These are phyloP conservation scores for Thermoascus crustaceus DNA, from an alignment of 2,329 filamentous ascomycete species.

Conservation along the genomic window DNA sequence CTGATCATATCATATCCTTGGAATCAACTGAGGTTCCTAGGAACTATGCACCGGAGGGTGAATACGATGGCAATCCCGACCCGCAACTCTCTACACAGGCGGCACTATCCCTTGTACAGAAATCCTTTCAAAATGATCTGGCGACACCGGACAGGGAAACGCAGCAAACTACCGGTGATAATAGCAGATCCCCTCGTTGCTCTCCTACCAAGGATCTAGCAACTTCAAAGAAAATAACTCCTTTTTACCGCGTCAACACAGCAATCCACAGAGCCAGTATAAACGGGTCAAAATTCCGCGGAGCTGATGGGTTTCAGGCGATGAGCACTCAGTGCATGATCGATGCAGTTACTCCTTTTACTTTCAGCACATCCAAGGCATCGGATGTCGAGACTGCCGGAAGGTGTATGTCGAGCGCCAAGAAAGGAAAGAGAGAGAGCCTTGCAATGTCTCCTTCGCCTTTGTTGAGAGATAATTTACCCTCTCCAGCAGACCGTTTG, in stretches of 20 bases:
- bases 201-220: conserved; percentile 8
- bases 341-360: conserved; percentile 33
- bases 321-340: conserved; percentile 36
- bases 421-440: conserved; percentile 15
- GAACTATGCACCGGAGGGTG: conserved; percentile 12
- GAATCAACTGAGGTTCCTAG: conserved; percentile 30
- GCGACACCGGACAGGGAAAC: conserved; percentile 18
- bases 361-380: conserved; percentile 28
- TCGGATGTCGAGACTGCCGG: conserved; percentile 6
- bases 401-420: conserved; percentile 9
- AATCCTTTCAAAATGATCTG: conserved; percentile 32
- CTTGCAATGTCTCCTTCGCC: conserved; percentile 8
- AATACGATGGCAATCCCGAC: conserved; percentile 21
- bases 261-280: conserved; percentile 6
- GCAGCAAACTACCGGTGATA: conserved; percentile 1
- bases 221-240: conserved; percentile 19
- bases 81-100: conserved; percentile 33
- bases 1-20: conserved; percentile 29
- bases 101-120: conserved; percentile 30
- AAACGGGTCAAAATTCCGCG: conserved; percentile 4
- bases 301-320: conserved; percentile 15
- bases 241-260: conserved; percentile 19
- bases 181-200: background rate
- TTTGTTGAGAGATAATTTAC: conserved; percentile 1
- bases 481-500: background rate